Evolutionary conservation across 2,329 filamentous ascomycete species (phyloP), one percentile per base, ranked within the genome.

Genomic region (Bimuria novae-zelandiae): DNA sequence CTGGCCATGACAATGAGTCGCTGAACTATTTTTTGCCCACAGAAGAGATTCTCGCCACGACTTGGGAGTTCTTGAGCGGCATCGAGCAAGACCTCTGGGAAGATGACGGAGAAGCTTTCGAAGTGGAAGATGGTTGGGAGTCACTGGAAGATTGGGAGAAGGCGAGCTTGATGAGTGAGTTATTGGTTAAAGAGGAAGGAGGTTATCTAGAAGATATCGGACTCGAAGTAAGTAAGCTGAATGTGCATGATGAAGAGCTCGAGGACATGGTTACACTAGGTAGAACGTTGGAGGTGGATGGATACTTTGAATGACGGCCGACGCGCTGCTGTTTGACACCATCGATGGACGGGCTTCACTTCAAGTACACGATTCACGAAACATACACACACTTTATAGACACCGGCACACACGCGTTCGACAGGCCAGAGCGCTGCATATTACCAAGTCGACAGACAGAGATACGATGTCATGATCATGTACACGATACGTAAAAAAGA

Each of bases 21-120:
- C 55, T 70, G 19, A 64, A 62, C 12, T 73, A 73, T 54, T 62
- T 71, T n/a, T 42, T 72, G 1, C 69, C 69, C 1, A 61, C 56
- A 3, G 60, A 69, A 29, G 68, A 70, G 32, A 51, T 68, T 7
- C 48, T 71, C 1, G 68, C 65, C 17, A 63, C 53, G 12, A 68
- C 60, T 1, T 72, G 70, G 68, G 70, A 71, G 32, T 73, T 73
- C 37, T 39, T 73, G 23, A 68, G 64, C 30, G 68, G 70, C 11
- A 55, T 67, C 16, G 68, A 71, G 39, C 70, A 73, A 39, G 65
- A 71, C 49, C 54, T 72, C 3, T 72, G 68, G 70, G 62, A 66
- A 19, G 65, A 64, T n/a, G 65, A 60, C 11, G 57, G 60, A n/a
- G 55, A 63, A n/a, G 51, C 42, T 4, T 36, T 50, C 19, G 59